Evolutionary conservation across 2,329 filamentous ascomycete species (phyloP).

Genomic region (Penicillium sp.): DNA sequence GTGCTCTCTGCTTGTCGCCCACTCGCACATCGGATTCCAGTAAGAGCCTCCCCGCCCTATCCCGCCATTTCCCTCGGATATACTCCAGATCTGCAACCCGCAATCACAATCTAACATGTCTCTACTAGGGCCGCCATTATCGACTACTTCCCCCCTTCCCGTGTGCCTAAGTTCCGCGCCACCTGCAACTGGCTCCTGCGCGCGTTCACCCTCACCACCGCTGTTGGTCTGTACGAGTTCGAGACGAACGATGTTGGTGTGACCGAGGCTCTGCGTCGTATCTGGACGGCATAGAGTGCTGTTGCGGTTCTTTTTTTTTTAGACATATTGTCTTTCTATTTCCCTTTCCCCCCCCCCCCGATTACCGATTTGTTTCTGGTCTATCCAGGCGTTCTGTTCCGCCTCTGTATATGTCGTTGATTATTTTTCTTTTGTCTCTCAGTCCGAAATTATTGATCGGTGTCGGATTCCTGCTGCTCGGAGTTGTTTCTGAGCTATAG

Average conservation of each 20-base stretch:
- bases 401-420: conserved; percentile 35
- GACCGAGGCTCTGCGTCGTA: conserved; percentile 79
- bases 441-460: conserved; percentile 15
- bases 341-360: conserved; percentile 11
- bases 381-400: conserved; percentile 31
- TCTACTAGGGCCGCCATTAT: conserved; percentile 64
- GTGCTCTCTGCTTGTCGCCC: conserved; percentile 77
- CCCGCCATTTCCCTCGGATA: background rate
- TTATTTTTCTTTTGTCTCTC: conserved; percentile 23
- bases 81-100: background rate
- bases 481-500: conserved; percentile 18
- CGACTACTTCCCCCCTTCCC: conserved; percentile 80
- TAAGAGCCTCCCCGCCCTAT: conserved; percentile 40
- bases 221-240: conserved; percentile 92
- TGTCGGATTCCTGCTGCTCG: conserved; percentile 17
- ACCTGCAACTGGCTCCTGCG: conserved; percentile 76
- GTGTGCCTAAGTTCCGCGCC: conserved; percentile 66
- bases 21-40: conserved; percentile 96
- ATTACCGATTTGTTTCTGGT: conserved; percentile 24
- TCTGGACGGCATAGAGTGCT: conserved; percentile 70
- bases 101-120: conserved; percentile 12
- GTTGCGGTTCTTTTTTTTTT: conserved; percentile 9
- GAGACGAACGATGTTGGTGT: conserved; percentile 98
- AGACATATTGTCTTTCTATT: conserved; percentile 22
- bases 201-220: conserved; percentile 72